A percentile compares a stretch with the other conserved stretches of the same genome.
These are phyloP conservation scores for Cantharellus anzutake DNA, from an alignment of 768 basidiomycete genomes.

Conservation along the genomic window DNA sequence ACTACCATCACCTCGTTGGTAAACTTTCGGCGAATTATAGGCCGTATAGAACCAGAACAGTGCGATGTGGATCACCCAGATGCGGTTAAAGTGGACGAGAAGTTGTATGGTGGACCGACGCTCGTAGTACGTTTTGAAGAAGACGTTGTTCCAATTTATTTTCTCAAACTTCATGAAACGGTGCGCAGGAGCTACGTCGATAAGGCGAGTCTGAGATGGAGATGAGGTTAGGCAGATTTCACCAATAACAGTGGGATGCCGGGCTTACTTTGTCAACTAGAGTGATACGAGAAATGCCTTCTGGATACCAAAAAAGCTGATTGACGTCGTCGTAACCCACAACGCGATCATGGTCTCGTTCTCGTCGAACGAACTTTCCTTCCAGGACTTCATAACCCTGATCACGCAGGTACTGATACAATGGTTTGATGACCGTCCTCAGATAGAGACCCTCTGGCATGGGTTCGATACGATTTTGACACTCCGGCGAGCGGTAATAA, in stretches of 20 bases:
- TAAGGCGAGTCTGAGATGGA: constrained; percentile 51
- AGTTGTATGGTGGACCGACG: constrained; percentile 93
- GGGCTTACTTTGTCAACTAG: constrained; percentile 62
- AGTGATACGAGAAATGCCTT: constrained; percentile 85
- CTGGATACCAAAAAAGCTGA: constrained; percentile 98
- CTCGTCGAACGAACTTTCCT: constrained; percentile 83
- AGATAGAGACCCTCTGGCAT: constrained; percentile 94
- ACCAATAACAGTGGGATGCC: background rate
- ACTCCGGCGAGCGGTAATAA: constrained; percentile 97
- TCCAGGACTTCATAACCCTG: constrained; percentile 95
- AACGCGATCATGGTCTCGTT: constrained; percentile 82
- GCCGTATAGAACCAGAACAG: constrained; percentile 94
- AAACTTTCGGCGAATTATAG: constrained; percentile 80
- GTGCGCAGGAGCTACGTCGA: constrained; percentile 78
- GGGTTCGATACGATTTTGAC: constrained; percentile 78
- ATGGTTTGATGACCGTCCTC: constrained; percentile 71
- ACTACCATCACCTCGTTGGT: constrained; percentile 16
- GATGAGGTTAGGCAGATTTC: constrained; percentile 2
- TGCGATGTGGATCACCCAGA: constrained; percentile 95
- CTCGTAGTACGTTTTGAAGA: constrained; percentile 99
- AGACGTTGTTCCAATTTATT: constrained; percentile 89
- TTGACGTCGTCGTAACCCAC: constrained; percentile 99
- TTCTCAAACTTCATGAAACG: constrained; percentile 95
- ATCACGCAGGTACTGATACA: constrained; percentile 93
- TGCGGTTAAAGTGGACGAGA: constrained; percentile 97